phyloP scores from a whole-genome alignment of 805 yeast species.

The Saccharomycopsis fodiens region DNA sequence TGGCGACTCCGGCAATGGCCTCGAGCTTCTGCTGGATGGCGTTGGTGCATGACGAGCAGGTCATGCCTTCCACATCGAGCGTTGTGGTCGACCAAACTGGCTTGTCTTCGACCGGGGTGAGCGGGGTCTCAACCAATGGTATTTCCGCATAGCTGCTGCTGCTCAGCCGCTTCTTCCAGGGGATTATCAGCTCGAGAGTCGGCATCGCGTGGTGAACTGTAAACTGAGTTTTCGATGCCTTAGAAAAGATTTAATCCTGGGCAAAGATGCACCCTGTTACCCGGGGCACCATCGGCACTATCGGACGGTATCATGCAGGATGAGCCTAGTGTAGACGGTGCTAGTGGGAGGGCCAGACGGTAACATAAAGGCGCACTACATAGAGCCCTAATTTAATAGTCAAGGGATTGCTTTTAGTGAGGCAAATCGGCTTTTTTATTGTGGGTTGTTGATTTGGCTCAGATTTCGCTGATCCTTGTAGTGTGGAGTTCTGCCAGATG shows the following conservation, averaged over 20 bases:
- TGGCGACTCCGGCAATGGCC: constrained; percentile 39
- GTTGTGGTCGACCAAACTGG: background rate
- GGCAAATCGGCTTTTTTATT: no score
- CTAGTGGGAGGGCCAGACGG: no score
- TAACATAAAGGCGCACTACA: no score
- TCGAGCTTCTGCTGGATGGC: constrained; percentile 52
- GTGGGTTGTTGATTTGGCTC: no score
- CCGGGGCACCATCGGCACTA: no score
- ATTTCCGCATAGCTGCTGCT: constrained; percentile 1
- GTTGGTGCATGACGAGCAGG: constrained; percentile 79
- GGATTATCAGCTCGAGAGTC: background rate
- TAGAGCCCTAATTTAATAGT: no score
- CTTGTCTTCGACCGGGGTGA: background rate
- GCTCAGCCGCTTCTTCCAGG: background rate
- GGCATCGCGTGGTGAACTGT: background rate
- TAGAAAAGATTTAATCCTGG: background rate
- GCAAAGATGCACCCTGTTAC: background rate
- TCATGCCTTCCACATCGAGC: constrained; percentile 58
- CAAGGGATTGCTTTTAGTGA: no score
- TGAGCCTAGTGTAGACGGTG: no score
- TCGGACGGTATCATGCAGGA: no score
- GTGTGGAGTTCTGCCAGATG: no score
- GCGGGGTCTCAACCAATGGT: constrained; percentile 3
- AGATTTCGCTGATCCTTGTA: no score
- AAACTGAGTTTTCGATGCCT: no score